These are phyloP conservation scores for Lotmaria passim DNA, from an alignment of 208 protist genomes.

Conservation along the genomic window DNA sequence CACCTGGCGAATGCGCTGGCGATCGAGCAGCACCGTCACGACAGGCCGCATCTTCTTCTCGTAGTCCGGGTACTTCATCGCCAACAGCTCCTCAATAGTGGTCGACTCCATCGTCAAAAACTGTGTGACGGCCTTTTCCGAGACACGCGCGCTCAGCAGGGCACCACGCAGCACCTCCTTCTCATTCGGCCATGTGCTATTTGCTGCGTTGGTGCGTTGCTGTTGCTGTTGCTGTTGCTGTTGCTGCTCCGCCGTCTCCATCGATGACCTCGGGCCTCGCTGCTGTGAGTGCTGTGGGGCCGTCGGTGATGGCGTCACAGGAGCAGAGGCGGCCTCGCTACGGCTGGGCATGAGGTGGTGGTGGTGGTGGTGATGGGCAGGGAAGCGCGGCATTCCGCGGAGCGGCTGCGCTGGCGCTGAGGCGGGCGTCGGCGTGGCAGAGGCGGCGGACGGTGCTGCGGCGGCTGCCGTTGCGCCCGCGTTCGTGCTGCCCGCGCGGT, in stretches of 20 bases:
- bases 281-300: slow-evolving; percentile 17
- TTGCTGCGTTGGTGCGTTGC: slow-evolving; percentile 1
- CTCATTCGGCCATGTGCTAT: slow-evolving; percentile 25
- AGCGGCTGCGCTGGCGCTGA: slow-evolving; percentile 12
- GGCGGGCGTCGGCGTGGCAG: background rate
- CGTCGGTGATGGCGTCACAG: slow-evolving; percentile 7
- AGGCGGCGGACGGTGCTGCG: slow-evolving; percentile 1
- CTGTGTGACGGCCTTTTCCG: slow-evolving; percentile 28
- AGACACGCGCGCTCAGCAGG: slow-evolving; percentile 28
- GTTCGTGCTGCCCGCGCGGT: slow-evolving; percentile 13
- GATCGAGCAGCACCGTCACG: slow-evolving; percentile 31
- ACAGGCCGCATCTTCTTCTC: slow-evolving; percentile 26
- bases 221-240: slow-evolving; percentile 19
- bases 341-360: slow-evolving; percentile 26
- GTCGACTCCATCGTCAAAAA: slow-evolving; percentile 18
- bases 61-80: slow-evolving; percentile 31
- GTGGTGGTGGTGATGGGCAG: slow-evolving; percentile 40
- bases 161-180: slow-evolving; percentile 39
- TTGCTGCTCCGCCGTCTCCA: background rate
- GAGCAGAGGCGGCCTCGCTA: background rate
- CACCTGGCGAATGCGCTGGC: slow-evolving; percentile 34
- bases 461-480: background rate
- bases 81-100: slow-evolving; percentile 32
- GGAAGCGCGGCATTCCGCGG: slow-evolving; percentile 24
- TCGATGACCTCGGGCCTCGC: background rate